Evolutionary conservation across 2,329 filamentous ascomycete species (phyloP).

Genomic region (Niveomyces coronatus): DNA sequence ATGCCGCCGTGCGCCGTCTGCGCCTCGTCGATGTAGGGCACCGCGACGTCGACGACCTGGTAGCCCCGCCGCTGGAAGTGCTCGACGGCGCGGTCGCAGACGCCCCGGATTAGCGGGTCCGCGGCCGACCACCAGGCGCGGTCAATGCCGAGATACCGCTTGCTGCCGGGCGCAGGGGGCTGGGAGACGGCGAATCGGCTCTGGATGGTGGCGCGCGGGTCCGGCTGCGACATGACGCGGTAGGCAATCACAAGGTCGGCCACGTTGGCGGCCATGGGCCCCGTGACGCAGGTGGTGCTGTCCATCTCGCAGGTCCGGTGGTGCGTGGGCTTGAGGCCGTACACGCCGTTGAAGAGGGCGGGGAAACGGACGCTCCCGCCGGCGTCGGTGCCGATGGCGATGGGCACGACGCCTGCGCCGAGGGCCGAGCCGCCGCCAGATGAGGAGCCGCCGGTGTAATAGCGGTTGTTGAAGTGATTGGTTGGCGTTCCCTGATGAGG

Average conservation of each 20-base stretch:
- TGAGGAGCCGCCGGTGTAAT: conserved; percentile 75
- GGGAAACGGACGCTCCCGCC: conserved; percentile 70
- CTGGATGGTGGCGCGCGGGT: conserved; percentile 51
- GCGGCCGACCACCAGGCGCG: conserved; percentile 40
- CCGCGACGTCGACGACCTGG: conserved; percentile 45
- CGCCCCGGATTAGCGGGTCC: conserved; percentile 49
- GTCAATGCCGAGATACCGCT: conserved; percentile 62
- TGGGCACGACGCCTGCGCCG: conserved; percentile 61
- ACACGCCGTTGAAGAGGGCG: conserved; percentile 65
- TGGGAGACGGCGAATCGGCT: conserved; percentile 51
- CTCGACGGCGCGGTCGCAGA: conserved; percentile 52
- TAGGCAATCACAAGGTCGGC: conserved; percentile 76
- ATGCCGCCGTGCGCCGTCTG: conserved; percentile 69
- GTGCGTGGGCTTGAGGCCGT: conserved; percentile 71
- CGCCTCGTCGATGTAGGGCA: conserved; percentile 59
- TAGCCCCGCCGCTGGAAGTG: conserved; percentile 43
- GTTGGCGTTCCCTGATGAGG: conserved; percentile 55
- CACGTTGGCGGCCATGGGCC: conserved; percentile 67
- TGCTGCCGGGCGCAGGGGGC: conserved; percentile 29
- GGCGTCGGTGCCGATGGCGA: conserved; percentile 64
- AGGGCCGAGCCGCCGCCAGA: conserved; percentile 66
- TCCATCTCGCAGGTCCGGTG: conserved; percentile 52
- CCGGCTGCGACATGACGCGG: conserved; percentile 63
- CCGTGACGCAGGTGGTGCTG: conserved; percentile 51
- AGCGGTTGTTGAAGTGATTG: conserved; percentile 66